These are phyloP conservation scores for Mychonastes homosphaera DNA, from an alignment of 139 green algal genomes.

Conservation along the genomic window DNA sequence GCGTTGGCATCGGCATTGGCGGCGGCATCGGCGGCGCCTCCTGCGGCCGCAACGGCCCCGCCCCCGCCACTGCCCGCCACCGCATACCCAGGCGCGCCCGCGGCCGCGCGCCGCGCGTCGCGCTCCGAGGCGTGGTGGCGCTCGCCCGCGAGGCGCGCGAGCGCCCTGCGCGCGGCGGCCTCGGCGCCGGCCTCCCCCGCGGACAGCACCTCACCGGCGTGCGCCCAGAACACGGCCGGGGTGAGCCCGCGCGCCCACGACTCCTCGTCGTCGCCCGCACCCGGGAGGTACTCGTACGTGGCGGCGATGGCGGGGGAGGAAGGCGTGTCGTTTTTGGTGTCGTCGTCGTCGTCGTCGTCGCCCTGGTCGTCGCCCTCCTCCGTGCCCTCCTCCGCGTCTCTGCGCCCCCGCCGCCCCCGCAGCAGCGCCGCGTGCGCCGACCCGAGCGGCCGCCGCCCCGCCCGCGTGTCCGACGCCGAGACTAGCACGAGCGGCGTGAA, in stretches of 20 bases:
- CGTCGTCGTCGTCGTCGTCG: conserved; percentile 9
- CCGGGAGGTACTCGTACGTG: conserved; percentile 20
- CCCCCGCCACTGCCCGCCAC: conserved; percentile 3
- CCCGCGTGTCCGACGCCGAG: conserved; percentile 63
- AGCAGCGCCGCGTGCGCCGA: too few species aligned
- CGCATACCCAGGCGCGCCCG: background rate
- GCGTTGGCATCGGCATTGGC: background rate
- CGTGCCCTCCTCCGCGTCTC: too few species aligned
- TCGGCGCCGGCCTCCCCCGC: conserved; percentile 36
- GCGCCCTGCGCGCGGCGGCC: conserved; percentile 25
- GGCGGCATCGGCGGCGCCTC: background rate
- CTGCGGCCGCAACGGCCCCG: background rate
- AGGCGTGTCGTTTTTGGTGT: background rate
- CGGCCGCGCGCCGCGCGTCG: conserved; percentile 7
- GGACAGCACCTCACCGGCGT: conserved; percentile 33
- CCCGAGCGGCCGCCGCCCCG: too few species aligned
- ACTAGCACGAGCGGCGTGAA: conserved; percentile 85
- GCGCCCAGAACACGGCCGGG: conserved; percentile 57
- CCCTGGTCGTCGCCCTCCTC: background rate
- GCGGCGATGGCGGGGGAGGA: background rate
- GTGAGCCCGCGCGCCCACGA: conserved; percentile 77
- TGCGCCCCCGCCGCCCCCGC: too few species aligned
- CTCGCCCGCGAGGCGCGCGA: conserved; percentile 26
- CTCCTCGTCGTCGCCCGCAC: conserved; percentile 94
- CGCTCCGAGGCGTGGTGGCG: too few species aligned